A percentile compares a stretch with the other conserved stretches of the same genome.
phyloP scores from a whole-genome alignment of 345 rosid genomes.

The Arabidopsis thaliana region DNA sequence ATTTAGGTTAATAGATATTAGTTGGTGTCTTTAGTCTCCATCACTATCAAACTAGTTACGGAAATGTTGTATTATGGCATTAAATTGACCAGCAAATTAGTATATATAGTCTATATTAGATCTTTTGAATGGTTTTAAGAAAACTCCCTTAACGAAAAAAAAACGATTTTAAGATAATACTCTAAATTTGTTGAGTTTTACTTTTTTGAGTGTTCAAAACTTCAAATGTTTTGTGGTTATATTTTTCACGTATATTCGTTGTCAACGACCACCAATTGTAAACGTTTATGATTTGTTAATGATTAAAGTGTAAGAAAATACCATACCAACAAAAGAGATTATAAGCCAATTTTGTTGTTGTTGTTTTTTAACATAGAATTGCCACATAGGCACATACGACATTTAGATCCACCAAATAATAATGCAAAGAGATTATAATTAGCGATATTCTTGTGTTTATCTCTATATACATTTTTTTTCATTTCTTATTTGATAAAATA shows the following conservation, averaged over 20 bases:
- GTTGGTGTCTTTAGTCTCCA: not conserved
- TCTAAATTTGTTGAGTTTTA: too few relatives aligned
- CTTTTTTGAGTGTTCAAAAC: too few relatives aligned
- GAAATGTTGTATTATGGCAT: not conserved
- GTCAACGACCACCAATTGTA: too few relatives aligned
- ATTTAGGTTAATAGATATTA: not conserved
- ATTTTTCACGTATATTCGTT: too few relatives aligned
- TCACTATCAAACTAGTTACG: not conserved
- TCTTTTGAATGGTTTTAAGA: too few relatives aligned
- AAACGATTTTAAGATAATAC: too few relatives aligned
- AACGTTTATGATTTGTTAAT: not conserved
- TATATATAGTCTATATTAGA: too few relatives aligned
- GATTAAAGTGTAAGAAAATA: not conserved
- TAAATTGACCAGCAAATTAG: not conserved
- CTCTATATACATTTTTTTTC: too few relatives aligned
- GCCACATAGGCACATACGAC: not conserved
- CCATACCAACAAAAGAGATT: not conserved
- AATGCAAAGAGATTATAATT: not conserved
- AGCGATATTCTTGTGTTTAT: constrained; percentile 5
- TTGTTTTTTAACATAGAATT: constrained; percentile 6
- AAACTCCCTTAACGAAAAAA: too few relatives aligned
- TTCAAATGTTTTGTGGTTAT: too few relatives aligned
- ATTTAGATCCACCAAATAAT: constrained; percentile 16
- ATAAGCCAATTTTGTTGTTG: not conserved
- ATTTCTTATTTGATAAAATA: not conserved